Evolutionary conservation across 306 rosid genomes (phyloP).

Genomic region (Acacia confusa): DNA sequence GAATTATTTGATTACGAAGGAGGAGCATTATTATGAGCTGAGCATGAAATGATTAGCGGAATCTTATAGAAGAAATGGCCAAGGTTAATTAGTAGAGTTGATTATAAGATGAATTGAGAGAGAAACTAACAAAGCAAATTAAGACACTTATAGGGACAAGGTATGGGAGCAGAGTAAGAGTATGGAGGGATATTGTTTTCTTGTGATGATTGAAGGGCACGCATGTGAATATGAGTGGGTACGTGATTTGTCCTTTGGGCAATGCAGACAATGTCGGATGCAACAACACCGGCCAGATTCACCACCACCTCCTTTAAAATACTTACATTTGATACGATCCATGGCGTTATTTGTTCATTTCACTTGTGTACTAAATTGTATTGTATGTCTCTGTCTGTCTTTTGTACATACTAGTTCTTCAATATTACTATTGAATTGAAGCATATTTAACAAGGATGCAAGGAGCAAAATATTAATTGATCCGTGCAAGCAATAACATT

Average conservation of each 20-base stretch:
- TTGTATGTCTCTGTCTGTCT: neutral
- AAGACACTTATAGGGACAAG: slow-evolving; percentile 42
- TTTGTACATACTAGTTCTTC: neutral
- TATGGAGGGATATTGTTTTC: slow-evolving; percentile 75
- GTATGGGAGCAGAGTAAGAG: slow-evolving; percentile 62
- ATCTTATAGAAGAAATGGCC: slow-evolving; percentile 1
- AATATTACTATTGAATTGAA: neutral
- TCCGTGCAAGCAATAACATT: neutral
- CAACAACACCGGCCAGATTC: slow-evolving; percentile 42
- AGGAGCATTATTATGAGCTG: neutral
- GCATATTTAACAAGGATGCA: neutral
- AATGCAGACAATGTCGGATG: slow-evolving; percentile 65
- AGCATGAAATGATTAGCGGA: slow-evolving; percentile 23
- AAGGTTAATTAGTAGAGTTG: slow-evolving; percentile 22
- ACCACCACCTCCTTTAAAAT: neutral
- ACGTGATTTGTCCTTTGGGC: slow-evolving; percentile 67
- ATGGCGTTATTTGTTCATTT: neutral
- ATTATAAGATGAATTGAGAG: slow-evolving; percentile 23
- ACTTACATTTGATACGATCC: neutral
- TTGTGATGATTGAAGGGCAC: slow-evolving; percentile 85
- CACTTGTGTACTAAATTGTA: neutral
- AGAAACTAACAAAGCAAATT: neutral
- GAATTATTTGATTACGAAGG: neutral
- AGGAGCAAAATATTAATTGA: neutral
- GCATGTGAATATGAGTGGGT: slow-evolving; percentile 90